Evolutionary conservation across 23 red algal genomes (phyloP).

Genomic region (Gracilariopsis chorda): DNA sequence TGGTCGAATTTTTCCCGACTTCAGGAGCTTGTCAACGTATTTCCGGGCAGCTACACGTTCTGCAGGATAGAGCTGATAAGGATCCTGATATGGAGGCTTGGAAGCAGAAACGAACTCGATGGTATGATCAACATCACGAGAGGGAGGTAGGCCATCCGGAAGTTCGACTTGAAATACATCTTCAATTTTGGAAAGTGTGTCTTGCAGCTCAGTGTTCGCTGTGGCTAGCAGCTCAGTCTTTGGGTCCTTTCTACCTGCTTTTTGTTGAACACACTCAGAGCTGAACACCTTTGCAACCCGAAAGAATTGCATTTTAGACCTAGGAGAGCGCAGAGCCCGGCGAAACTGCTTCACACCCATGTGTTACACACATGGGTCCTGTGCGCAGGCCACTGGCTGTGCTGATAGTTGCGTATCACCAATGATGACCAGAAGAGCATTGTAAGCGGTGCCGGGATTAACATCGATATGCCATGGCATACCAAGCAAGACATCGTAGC

Average conservation of each 20-base stretch:
- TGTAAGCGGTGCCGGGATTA: background rate
- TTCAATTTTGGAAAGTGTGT: background rate
- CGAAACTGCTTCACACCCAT: background rate
- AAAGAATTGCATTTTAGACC: no score
- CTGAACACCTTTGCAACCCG: no score
- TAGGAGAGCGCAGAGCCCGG: no score
- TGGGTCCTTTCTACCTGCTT: background rate
- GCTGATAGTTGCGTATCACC: background rate
- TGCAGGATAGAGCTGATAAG: background rate
- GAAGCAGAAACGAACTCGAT: background rate
- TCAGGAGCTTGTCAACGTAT: background rate
- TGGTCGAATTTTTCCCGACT: background rate
- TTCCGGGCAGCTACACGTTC: background rate
- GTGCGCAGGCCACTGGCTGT: background rate
- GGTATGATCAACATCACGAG: background rate
- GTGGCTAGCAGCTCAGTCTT: background rate
- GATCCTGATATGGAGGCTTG: background rate
- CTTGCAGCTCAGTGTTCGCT: background rate
- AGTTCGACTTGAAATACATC: conserved; percentile 1
- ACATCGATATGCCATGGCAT: background rate
- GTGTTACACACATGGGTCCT: no score
- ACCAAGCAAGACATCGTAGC: background rate
- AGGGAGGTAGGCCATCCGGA: background rate
- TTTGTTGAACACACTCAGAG: no score
- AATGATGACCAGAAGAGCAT: background rate